These are phyloP conservation scores for Lactifluus rugatus DNA, from an alignment of 768 basidiomycete species.

Conservation along the genomic window DNA sequence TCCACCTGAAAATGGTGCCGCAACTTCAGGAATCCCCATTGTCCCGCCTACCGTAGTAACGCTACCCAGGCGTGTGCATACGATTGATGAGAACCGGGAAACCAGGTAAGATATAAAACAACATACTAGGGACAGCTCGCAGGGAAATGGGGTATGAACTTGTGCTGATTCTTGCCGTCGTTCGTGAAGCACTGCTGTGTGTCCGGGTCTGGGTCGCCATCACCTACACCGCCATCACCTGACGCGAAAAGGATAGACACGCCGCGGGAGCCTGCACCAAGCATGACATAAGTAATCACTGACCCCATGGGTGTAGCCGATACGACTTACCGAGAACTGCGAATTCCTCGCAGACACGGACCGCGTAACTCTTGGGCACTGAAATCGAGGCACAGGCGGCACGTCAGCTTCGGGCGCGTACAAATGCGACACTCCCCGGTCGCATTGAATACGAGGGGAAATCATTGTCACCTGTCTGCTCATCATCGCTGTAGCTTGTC, in stretches of 20 bases:
- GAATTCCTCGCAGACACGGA: conserved; percentile 41
- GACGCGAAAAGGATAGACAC: conserved; percentile 55
- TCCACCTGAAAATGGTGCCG: conserved; percentile 55
- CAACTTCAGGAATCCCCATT: conserved; percentile 45
- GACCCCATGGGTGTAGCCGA: not conserved
- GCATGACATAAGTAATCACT: not conserved
- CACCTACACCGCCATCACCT: conserved; percentile 64
- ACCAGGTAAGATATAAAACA: too few relatives aligned
- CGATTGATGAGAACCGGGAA: not conserved
- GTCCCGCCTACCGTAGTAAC: conserved; percentile 70
- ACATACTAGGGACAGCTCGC: conserved; percentile 38
- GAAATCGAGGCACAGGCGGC: not conserved
- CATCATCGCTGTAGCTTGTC: conserved; percentile 64
- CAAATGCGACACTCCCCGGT: not conserved
- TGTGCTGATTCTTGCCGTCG: conserved; percentile 42
- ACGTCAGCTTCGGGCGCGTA: not conserved
- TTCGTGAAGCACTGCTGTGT: conserved; percentile 50
- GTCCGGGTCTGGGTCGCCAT: conserved; percentile 41
- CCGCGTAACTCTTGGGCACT: conserved; percentile 44
- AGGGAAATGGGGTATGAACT: conserved; percentile 50
- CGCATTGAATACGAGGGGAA: not conserved
- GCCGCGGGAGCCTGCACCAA: too few relatives aligned
- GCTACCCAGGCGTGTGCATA: conserved; percentile 26
- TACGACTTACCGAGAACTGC: conserved; percentile 47
- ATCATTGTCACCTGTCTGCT: conserved; percentile 45